Percentiles rank a stretch among this genome's conserved stretches.
phyloP scores from a whole-genome alignment of 768 basidiomycete species.

The Suillus luteus region DNA sequence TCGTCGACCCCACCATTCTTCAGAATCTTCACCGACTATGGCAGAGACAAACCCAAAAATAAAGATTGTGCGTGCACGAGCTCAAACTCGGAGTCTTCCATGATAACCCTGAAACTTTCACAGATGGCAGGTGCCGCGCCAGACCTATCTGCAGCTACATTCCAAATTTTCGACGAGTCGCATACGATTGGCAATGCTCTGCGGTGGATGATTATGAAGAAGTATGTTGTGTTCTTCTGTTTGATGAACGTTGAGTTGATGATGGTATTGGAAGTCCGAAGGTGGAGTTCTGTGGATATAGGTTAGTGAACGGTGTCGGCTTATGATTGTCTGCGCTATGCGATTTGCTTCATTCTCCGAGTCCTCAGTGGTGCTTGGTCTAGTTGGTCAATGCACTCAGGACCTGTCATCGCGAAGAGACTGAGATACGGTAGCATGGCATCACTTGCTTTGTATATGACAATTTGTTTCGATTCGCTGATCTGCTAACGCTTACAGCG shows the following conservation, averaged over 20 bases:
- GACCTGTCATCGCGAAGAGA: background rate
- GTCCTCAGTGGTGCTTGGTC: conserved; percentile 19
- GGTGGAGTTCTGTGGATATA: conserved; percentile 98
- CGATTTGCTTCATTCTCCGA: background rate
- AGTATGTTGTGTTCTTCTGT: conserved; percentile 54
- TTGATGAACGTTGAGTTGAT: background rate
- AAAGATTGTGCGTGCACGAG: conserved; percentile 27
- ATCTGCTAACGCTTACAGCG: conserved; percentile 19
- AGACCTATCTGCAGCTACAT: conserved; percentile 88
- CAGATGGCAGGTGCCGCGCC: conserved; percentile 84
- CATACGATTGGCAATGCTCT: conserved; percentile 79
- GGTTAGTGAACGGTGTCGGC: conserved; percentile 45
- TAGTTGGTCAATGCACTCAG: background rate
- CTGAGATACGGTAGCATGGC: background rate
- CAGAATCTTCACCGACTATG: conserved; percentile 29
- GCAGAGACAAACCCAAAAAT: conserved; percentile 33
- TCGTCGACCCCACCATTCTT: background rate
- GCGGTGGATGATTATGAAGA: conserved; percentile 99
- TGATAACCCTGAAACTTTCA: conserved; percentile 13
- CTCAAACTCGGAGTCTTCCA: background rate
- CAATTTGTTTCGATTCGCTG: background rate
- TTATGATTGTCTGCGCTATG: conserved; percentile 1
- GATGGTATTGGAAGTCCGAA: conserved; percentile 65
- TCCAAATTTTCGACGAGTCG: conserved; percentile 36
- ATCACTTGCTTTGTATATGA: conserved; percentile 7